Evolutionary conservation across 2,329 filamentous ascomycete species (phyloP).

Genomic region (Pleomassaria siparia): DNA sequence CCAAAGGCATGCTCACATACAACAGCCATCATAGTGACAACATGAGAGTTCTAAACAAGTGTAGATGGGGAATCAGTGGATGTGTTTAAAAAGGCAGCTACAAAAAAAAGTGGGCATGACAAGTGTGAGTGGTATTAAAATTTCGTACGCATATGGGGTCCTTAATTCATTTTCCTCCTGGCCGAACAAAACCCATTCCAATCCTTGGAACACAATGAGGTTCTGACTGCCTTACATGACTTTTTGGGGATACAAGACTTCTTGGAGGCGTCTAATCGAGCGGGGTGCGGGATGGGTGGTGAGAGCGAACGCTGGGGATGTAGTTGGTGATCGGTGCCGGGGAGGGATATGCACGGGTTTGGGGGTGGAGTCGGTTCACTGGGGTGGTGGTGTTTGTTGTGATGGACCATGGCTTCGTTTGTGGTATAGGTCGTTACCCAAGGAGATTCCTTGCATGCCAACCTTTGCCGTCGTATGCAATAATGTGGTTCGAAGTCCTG

Average conservation of each 20-base stretch:
- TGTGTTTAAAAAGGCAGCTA: too few species aligned
- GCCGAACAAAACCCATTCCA: background rate
- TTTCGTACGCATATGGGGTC: too few species aligned
- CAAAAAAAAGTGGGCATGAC: too few species aligned
- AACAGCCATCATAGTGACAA: too few species aligned
- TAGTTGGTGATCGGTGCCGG: constrained; percentile 4
- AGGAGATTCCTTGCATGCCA: too few species aligned
- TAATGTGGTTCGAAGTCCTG: too few species aligned
- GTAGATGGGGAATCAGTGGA: too few species aligned
- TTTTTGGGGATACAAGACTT: constrained; percentile 23
- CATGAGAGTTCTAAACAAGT: too few species aligned
- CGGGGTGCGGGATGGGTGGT: constrained; percentile 4
- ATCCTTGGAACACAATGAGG: background rate
- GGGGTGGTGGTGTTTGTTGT: background rate
- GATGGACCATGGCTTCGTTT: background rate
- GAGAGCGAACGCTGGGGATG: constrained; percentile 1
- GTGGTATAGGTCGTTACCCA: too few species aligned
- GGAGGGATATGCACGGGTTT: constrained; percentile 2
- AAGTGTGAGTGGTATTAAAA: too few species aligned
- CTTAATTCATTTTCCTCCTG: constrained; percentile 1
- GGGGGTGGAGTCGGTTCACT: constrained; percentile 3
- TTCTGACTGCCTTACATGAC: constrained; percentile 18
- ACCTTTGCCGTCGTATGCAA: too few species aligned
- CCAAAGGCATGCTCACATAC: too few species aligned
- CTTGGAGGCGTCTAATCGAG: constrained; percentile 16